Evolutionary conservation across 352 stramenopile genomes (phyloP), one percentile per base, ranked within the genome.

Genomic region (Phytophthora aleatoria): DNA sequence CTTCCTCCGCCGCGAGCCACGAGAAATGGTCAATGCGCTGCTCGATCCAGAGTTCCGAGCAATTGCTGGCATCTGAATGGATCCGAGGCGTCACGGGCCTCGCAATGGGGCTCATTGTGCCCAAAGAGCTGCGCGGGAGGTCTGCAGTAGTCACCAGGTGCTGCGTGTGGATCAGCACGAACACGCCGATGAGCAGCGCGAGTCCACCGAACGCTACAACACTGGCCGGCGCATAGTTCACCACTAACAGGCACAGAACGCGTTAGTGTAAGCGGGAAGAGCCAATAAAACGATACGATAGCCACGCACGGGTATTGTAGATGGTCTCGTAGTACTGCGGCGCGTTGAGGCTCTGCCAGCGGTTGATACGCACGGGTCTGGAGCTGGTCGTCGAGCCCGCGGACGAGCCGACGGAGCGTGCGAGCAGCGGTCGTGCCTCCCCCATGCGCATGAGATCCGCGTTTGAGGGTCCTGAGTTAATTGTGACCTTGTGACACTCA

Each of bases 11-110:
- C 12, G 63, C 42, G 3, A 86, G 74, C 71, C 82, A 92, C 49
- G 85, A 77, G 57, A 98, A 98, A 68, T 98, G 92, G 57, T 98
- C 92, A 20, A 98, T 74, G 8, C 76, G 78, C 64, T 98, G 92
- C 45, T 93, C 79, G 50, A 97, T 91, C 76, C 76, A 97, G n/a
- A 78, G 61, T 71, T 93, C 77, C 0, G 84, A 84, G 71, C 91
- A 97, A 72, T 96, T 94, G 47, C 69, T 75, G 15, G 81, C 66
- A 51, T 86, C 72, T 12, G 82, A 78, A 10, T 33, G 61, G 26
- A 91, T 54, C 3, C 33, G 64, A 30, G 45, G 51, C 9, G 35
- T 11, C 15, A 49, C 28, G 31, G 33, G 10, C 1, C 10, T 35
- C n/a, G 50, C 57, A 7, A 66, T n/a, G 5, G 64, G 56, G 2